Base-by-base conservation (phyloP, 495 filamentous ascomycete genomes). In the Astrocystis sublimbata region DNA sequence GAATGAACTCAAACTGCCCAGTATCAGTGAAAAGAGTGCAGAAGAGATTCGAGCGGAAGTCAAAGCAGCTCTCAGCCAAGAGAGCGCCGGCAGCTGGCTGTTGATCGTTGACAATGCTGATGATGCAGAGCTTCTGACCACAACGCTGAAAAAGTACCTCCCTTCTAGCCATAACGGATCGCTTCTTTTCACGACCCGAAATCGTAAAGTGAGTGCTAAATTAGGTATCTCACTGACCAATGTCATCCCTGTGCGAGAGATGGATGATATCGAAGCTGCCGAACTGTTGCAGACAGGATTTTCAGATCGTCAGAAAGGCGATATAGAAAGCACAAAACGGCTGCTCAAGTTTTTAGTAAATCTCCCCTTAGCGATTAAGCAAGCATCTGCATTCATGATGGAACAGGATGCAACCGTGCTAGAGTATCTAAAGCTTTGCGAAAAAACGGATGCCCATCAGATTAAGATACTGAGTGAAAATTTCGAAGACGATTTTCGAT, bases 81-180 rank as follows among this genome's bases (percentile, higher is more conserved):
- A 66, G 3, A 58, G 66, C 0, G 71, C 69, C 41, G 74, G 73
- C 4, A 63, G 41, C 2, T 86, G 80, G 81, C 61, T 85, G n/a
- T 58, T 85, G 36, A 70, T 84, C 40, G 62, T 85, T 41, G 82
- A 86, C 62, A 83, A 80, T 45, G 78, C 73, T 8, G 80, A 84
- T 65, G 75, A 83, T 68, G 52, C 65, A 15, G 65, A 73, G 12
- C n/a, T n/a, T 31, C 23, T 12, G 67, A 74, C 54, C 54, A 45
- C 43, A 49, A 17, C 55, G 41, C 55, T 69, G 3, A 8, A 47
- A 2, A 28, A 68, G 4, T 75, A 75, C 62, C 60, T 82, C 6
- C 79, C 78, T 59, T 69, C 60, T 53, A 72, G 58, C 67, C 36
- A 23, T 0, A 66, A 68, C 26, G 76, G 78, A 8, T 74, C 70